phyloP scores from a whole-genome alignment of 495 filamentous ascomycete species.

The Hypomontagnella submonticulosa region DNA sequence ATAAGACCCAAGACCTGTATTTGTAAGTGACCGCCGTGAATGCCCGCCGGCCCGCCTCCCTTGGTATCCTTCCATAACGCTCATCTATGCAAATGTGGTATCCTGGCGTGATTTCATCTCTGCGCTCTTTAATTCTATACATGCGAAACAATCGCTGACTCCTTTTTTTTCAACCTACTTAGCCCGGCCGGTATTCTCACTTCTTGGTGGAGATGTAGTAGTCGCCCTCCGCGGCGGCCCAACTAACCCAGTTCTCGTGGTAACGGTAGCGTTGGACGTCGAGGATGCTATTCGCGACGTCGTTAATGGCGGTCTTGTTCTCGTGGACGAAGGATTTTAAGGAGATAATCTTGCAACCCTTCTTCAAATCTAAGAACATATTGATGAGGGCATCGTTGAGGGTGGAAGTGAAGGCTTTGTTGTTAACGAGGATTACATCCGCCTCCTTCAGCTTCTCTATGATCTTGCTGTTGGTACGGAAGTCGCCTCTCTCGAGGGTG shows the following conservation, averaged over 20 bases:
- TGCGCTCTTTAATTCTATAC: slow-evolving; percentile 27
- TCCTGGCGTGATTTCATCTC: slow-evolving; percentile 32
- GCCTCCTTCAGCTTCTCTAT: slow-evolving; percentile 78
- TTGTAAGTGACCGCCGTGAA: slow-evolving; percentile 25
- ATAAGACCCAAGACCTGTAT: slow-evolving; percentile 32
- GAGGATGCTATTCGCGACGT: slow-evolving; percentile 78
- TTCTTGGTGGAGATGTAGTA: slow-evolving; percentile 93
- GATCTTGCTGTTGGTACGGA: slow-evolving; percentile 78
- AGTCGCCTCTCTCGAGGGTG: slow-evolving; percentile 85
- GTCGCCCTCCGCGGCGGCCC: slow-evolving; percentile 83
- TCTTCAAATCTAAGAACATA: slow-evolving; percentile 94
- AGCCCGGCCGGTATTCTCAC: slow-evolving; percentile 32
- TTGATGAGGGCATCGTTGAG: slow-evolving; percentile 87
- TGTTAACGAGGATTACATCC: slow-evolving; percentile 96
- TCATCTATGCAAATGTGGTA: slow-evolving; percentile 45
- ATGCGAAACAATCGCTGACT: slow-evolving; percentile 21
- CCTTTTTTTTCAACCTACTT: not conserved
- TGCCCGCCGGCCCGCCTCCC: no score
- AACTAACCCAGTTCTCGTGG: slow-evolving; percentile 86
- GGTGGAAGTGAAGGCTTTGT: slow-evolving; percentile 88
- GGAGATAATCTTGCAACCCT: slow-evolving; percentile 87
- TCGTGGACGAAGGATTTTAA: slow-evolving; percentile 82
- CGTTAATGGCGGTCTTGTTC: slow-evolving; percentile 76
- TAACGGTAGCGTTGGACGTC: slow-evolving; percentile 80
- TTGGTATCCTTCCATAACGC: slow-evolving; percentile 40